A percentile compares a stretch with the other conserved stretches of the same genome.
phyloP scores from a whole-genome alignment of 345 rosid genomes.

The Gossypium stocksii region DNA sequence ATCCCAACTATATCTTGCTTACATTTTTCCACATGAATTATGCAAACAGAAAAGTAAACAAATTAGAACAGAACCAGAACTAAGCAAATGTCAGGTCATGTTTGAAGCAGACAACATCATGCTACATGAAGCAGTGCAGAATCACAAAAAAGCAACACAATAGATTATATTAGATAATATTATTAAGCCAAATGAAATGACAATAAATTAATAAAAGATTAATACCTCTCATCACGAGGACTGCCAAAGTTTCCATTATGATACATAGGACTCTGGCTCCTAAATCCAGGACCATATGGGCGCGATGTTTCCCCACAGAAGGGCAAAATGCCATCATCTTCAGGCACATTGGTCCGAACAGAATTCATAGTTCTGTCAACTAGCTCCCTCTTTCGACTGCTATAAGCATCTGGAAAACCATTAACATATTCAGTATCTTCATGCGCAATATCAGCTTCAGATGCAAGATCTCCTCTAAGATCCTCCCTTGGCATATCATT shows the following conservation, averaged over 20 bases:
- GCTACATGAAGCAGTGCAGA: not conserved
- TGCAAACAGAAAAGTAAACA: not conserved
- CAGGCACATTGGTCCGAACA: conserved; percentile 38
- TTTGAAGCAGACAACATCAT: not conserved
- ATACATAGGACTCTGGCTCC: conserved; percentile 31
- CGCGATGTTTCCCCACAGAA: conserved; percentile 25
- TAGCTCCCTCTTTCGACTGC: conserved; percentile 30
- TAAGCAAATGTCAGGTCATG: not conserved
- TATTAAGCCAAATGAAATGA: not conserved
- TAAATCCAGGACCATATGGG: conserved; percentile 32
- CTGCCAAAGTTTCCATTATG: conserved; percentile 34
- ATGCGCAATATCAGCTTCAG: conserved; percentile 30
- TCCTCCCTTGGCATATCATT: conserved; percentile 38
- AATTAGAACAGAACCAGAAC: not conserved
- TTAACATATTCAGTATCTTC: conserved; percentile 34
- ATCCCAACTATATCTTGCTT: not conserved
- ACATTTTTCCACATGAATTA: not conserved
- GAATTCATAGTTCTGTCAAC: conserved; percentile 25
- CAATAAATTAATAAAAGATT: not conserved
- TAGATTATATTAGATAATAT: not conserved
- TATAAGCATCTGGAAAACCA: conserved; percentile 29
- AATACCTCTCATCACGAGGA: conserved; percentile 28
- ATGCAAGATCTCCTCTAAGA: conserved; percentile 28
- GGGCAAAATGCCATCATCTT: conserved; percentile 38
- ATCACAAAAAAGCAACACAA: not conserved